Conservation (phyloP, 352 stramenopile species). For the Thalassiosira pacifica region DNA sequence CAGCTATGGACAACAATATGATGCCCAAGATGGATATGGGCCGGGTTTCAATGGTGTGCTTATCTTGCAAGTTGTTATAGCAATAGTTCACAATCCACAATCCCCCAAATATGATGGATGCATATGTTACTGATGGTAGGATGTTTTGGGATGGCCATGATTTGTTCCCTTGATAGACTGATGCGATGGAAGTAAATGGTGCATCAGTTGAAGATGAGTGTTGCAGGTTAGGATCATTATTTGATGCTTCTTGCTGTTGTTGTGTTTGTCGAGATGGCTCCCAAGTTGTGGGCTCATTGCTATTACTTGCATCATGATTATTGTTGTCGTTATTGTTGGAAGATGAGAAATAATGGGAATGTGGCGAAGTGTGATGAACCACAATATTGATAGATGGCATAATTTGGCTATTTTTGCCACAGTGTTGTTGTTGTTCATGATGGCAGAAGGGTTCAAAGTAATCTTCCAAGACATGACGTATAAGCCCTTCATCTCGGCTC, state of each 20-base stretch:
- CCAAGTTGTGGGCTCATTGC: background rate
- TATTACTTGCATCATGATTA: background rate
- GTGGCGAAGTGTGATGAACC: conserved; percentile 31
- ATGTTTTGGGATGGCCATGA: conserved; percentile 14
- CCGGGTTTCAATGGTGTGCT: conserved; percentile 40
- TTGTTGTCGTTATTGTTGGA: conserved; percentile 10
- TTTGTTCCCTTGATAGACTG: conserved; percentile 31
- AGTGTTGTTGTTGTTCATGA: background rate
- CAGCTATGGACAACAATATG: conserved; percentile 11
- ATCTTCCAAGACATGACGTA: conserved; percentile 41
- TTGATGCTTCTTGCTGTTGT: background rate
- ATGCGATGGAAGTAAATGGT: conserved; percentile 26
- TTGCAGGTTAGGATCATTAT: too few relatives aligned
- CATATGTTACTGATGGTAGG: conserved; percentile 10
- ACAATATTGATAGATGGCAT: conserved; percentile 26
- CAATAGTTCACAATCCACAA: conserved; percentile 48
- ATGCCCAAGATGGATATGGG: conserved; percentile 35
- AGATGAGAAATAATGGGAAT: background rate
- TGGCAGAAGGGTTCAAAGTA: conserved; percentile 33
- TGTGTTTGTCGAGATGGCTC: background rate
- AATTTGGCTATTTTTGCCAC: background rate
- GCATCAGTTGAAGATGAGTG: background rate
- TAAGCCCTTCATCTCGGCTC: conserved; percentile 53
- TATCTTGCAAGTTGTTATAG: conserved; percentile 53
- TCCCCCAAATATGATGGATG: conserved; percentile 44